Conservation (phyloP, 352 stramenopile genomes). For the Phytophthora podocarpi region DNA sequence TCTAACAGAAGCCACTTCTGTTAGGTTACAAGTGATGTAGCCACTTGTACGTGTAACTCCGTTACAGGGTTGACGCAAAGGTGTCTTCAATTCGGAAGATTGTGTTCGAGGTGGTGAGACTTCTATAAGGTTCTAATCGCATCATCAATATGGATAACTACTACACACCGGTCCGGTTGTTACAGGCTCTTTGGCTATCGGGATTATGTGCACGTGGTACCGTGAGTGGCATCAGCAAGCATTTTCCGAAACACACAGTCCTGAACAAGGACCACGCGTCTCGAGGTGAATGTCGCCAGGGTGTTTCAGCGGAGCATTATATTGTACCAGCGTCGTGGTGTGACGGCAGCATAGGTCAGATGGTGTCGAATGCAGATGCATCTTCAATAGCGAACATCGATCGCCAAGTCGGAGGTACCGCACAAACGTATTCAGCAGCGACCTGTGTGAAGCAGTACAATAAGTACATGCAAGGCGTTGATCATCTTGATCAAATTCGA, state of each 20-base stretch:
- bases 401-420: neutral
- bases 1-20: too few species aligned
- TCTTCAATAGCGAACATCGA: slow-evolving; percentile 21
- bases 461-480: slow-evolving; percentile 12
- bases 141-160: slow-evolving; percentile 44
- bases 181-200: slow-evolving; percentile 17
- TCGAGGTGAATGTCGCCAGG: slow-evolving; percentile 11
- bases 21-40: too few species aligned
- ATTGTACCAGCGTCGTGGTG: slow-evolving; percentile 31
- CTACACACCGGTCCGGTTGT: slow-evolving; percentile 37
- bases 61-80: too few species aligned
- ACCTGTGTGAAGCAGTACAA: slow-evolving; percentile 15
- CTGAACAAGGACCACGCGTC: slow-evolving; percentile 11
- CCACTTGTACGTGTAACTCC: too few species aligned
- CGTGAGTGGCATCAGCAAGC: slow-evolving; percentile 18
- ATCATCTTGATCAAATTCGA: slow-evolving; percentile 12
- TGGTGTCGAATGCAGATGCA: slow-evolving; percentile 31
- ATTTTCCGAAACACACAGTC: slow-evolving; percentile 28
- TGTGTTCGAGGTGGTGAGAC: slow-evolving; percentile 29
- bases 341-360: slow-evolving; percentile 27
- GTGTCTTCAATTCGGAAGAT: slow-evolving; percentile 16
- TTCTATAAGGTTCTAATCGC: slow-evolving; percentile 20
- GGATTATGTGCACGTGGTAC: slow-evolving; percentile 26
- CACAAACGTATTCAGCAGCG: slow-evolving; percentile 3
- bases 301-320: slow-evolving; percentile 10